A percentile compares a stretch with the other conserved stretches of the same genome.
phyloP scores from a whole-genome alignment of 139 green algal genomes.

The Pleodorina starrii region DNA sequence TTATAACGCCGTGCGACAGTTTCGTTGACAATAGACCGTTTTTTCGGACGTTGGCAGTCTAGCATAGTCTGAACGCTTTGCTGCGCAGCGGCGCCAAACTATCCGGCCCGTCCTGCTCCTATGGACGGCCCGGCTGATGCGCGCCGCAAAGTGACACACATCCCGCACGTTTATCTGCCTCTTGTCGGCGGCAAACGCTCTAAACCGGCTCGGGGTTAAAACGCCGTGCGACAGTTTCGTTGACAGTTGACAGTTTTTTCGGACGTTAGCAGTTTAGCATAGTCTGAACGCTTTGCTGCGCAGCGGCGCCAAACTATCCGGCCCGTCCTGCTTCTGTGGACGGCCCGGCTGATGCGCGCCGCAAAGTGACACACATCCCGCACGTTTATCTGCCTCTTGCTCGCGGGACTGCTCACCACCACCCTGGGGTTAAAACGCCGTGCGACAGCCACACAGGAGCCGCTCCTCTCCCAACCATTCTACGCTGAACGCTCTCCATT shows the following conservation, averaged over 20 bases:
- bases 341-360: not conserved
- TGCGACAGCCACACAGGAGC: no score
- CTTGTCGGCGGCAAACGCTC: not conserved
- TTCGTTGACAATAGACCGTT: no score
- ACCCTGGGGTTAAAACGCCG: not conserved
- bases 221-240: no score
- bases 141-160: not conserved
- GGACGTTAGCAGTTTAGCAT: no score
- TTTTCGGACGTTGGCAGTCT: no score
- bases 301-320: constrained; percentile 3
- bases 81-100: not conserved
- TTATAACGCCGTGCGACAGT: not conserved
- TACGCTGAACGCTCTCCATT: no score
- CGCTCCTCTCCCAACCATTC: no score
- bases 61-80: no score
- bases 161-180: not conserved
- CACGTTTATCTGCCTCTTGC: not conserved
- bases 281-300: no score
- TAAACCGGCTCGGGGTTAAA: not conserved
- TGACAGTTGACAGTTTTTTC: no score
- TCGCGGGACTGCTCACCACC: not conserved
- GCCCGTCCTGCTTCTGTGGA: not conserved
- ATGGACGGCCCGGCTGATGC: not conserved
- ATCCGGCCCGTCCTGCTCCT: not conserved
- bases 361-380: not conserved